A percentile compares a stretch with the other conserved stretches of the same genome.
Conservation (phyloP, 2,329 filamentous ascomycete genomes). For the Stagonosporopsis tanaceti region DNA sequence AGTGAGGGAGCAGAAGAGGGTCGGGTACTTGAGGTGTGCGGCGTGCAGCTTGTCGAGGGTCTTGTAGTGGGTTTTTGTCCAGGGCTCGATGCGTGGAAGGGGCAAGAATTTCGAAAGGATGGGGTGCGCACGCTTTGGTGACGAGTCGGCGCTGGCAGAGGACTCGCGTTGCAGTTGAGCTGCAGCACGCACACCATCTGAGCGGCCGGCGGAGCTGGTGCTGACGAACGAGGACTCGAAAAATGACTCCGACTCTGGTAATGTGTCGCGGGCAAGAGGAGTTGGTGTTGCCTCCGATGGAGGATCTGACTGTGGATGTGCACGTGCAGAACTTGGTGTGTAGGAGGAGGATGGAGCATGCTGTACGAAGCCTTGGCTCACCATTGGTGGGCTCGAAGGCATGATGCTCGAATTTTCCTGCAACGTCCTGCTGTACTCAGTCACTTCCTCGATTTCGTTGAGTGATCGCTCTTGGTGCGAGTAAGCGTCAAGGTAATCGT, state of each 20-base stretch:
- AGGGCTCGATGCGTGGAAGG: slow-evolving; percentile 48
- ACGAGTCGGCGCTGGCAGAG: slow-evolving; percentile 19
- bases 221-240: slow-evolving; percentile 13
- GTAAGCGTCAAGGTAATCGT: slow-evolving; percentile 46
- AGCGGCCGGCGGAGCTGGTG: slow-evolving; percentile 18
- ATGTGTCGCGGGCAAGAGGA: slow-evolving; percentile 20
- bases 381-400: slow-evolving; percentile 34
- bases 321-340: slow-evolving; percentile 12
- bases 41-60: slow-evolving; percentile 48
- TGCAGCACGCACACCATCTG: slow-evolving; percentile 10
- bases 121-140: slow-evolving; percentile 33
- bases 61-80: slow-evolving; percentile 53
- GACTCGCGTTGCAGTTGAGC: slow-evolving; percentile 16
- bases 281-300: slow-evolving; percentile 19
- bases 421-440: slow-evolving; percentile 40
- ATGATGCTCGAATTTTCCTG: slow-evolving; percentile 27
- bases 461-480: slow-evolving; percentile 43
- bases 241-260: not conserved
- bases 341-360: slow-evolving; percentile 26
- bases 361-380: slow-evolving; percentile 28
- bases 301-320: not conserved
- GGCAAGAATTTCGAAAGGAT: slow-evolving; percentile 33
- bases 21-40: slow-evolving; percentile 41
- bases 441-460: slow-evolving; percentile 46
- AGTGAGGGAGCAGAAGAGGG: slow-evolving; percentile 39